Conservation (phyloP, 768 basidiomycete genomes). For the Astraeus odoratus region DNA sequence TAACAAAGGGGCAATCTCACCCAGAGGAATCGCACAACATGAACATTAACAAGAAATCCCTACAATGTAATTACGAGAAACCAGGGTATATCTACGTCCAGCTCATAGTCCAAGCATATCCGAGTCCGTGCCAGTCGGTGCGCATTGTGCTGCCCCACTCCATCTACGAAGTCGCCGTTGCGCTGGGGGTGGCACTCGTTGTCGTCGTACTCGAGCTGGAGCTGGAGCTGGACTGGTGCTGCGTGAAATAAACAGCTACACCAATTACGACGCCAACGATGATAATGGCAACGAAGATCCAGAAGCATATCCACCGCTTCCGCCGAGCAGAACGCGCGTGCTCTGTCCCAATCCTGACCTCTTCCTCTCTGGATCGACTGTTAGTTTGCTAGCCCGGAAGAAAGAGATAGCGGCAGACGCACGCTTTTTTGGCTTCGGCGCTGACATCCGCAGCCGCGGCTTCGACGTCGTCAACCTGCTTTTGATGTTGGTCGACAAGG, state of each 20-base stretch:
- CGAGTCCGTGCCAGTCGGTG: too few relatives aligned
- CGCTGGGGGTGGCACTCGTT: background rate
- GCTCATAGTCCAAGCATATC: too few relatives aligned
- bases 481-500: conserved; percentile 75
- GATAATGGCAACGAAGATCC: conserved; percentile 50
- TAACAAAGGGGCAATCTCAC: too few relatives aligned
- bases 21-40: too few relatives aligned
- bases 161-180: background rate
- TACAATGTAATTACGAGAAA: too few relatives aligned
- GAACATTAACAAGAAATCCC: too few relatives aligned
- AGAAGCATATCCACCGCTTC: conserved; percentile 85
- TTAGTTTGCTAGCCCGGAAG: background rate
- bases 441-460: conserved; percentile 55
- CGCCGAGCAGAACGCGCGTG: conserved; percentile 65
- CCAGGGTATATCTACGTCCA: too few relatives aligned
- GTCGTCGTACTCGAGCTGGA: conserved; percentile 2
- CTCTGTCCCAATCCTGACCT: conserved; percentile 62
- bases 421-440: conserved; percentile 68
- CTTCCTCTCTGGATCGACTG: conserved; percentile 37
- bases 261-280: conserved; percentile 36
- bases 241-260: conserved; percentile 22
- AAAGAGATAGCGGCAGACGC: conserved; percentile 1
- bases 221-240: conserved; percentile 4
- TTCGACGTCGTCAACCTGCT: conserved; percentile 60
- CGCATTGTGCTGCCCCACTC: background rate